phyloP scores from a whole-genome alignment of 2,329 filamentous ascomycete genomes.

The Aspergillus sp. region DNA sequence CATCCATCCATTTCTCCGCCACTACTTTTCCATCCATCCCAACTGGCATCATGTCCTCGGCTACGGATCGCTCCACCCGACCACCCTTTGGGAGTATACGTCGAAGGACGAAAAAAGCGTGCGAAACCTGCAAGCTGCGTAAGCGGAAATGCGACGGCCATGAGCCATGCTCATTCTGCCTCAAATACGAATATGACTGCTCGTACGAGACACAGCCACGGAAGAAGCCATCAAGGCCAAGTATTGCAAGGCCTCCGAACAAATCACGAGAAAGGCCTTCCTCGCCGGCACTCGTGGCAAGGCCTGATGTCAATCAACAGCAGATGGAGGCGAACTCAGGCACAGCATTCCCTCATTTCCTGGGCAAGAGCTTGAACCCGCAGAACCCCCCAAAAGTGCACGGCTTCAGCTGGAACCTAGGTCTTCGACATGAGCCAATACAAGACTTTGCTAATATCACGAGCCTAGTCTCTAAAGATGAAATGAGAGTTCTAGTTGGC shows the following conservation, averaged over 20 bases:
- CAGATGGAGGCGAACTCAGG: conserved; percentile 58
- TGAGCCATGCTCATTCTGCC: conserved; percentile 9
- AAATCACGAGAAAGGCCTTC: not conserved
- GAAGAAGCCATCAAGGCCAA: not conserved
- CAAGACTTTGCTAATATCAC: not conserved
- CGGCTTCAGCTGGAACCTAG: not conserved
- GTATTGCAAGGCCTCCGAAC: not conserved
- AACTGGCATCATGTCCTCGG: not conserved
- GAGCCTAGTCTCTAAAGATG: conserved; percentile 25
- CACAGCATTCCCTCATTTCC: conserved; percentile 54
- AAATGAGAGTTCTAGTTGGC: conserved; percentile 48
- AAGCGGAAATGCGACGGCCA: conserved; percentile 16
- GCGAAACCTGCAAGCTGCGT: conserved; percentile 8
- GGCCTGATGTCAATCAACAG: conserved; percentile 12
- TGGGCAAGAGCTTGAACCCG: conserved; percentile 56
- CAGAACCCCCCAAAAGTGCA: conserved; percentile 47
- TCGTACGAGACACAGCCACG: not conserved
- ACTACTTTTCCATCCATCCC: not conserved
- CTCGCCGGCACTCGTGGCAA: not conserved
- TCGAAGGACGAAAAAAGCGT: conserved; percentile 11
- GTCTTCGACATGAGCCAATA: not conserved
- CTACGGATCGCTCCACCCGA: not conserved
- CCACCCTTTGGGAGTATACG: not conserved
- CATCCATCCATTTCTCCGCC: not conserved
- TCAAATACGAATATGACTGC: conserved; percentile 16